Evolutionary conservation across 192 early-diverging fungal species (phyloP).

Genomic region (Oehlia diaphana): DNA sequence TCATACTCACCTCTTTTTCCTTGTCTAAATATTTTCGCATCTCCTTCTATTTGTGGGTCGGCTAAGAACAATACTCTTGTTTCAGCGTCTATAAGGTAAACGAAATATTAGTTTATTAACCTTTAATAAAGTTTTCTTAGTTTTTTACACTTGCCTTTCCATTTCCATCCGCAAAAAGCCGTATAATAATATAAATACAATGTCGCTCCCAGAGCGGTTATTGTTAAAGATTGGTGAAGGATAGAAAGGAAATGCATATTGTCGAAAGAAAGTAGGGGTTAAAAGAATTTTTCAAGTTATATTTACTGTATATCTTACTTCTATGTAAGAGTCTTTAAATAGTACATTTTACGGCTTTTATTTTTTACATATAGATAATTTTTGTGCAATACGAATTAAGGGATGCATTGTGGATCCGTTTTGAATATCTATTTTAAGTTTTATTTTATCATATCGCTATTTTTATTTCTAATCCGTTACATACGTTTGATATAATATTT

Average conservation of each 20-base stretch:
- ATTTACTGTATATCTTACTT: no score
- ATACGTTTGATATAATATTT: no score
- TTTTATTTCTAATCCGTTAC: no score
- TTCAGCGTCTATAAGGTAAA: neutral
- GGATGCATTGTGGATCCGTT: no score
- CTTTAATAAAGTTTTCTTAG: neutral
- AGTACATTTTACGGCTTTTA: no score
- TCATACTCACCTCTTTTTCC: slow-evolving; percentile 45
- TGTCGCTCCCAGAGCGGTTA: slow-evolving; percentile 17
- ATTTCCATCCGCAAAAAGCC: slow-evolving; percentile 28
- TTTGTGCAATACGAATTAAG: no score
- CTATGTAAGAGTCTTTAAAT: no score
- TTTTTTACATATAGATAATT: no score
- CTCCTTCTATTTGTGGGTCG: slow-evolving; percentile 70
- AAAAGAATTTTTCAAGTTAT: no score
- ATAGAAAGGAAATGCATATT: neutral
- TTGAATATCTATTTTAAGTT: no score
- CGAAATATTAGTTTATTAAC: neutral
- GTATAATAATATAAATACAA: slow-evolving; percentile 32
- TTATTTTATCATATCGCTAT: no score
- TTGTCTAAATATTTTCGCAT: slow-evolving; percentile 57
- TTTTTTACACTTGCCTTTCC: slow-evolving; percentile 8
- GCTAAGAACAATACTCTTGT: slow-evolving; percentile 59
- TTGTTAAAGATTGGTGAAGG: slow-evolving; percentile 14
- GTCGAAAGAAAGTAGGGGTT: neutral